Evolutionary conservation across 2,329 filamentous ascomycete species (phyloP).

Genomic region (Colletotrichum abscissum): DNA sequence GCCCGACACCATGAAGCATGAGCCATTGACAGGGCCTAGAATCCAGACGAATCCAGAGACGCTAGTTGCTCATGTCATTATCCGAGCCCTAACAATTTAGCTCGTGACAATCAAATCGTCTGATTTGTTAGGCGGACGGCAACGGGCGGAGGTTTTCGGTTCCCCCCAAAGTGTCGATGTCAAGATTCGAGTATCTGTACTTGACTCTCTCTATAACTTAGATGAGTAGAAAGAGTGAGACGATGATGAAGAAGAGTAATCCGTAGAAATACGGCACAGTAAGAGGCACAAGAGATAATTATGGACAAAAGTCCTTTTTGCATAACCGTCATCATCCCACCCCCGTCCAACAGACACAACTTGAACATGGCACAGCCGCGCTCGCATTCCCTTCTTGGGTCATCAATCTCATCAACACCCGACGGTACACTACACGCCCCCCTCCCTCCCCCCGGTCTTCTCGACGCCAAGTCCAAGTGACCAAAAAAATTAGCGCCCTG

Average conservation of each 20-base stretch:
- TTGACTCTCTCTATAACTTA: too few relatives aligned
- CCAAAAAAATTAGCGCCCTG: constrained; percentile 6
- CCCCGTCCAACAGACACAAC: neutral
- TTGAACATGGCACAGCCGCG: neutral
- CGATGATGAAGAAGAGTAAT: neutral
- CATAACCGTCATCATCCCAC: neutral
- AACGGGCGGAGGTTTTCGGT: neutral
- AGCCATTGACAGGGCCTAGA: constrained; percentile 21
- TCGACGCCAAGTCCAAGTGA: neutral
- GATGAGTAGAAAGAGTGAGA: neutral
- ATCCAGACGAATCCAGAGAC: constrained; percentile 12
- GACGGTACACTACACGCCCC: neutral
- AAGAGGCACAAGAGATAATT: neutral
- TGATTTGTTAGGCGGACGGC: constrained; percentile 18
- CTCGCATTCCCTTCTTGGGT: neutral
- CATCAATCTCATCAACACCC: neutral
- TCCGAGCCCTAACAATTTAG: constrained; percentile 29
- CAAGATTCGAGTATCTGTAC: too few relatives aligned
- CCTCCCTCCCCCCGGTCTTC: neutral
- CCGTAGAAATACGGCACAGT: neutral
- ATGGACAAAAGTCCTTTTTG: neutral
- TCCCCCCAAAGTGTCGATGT: too few relatives aligned
- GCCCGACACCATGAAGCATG: neutral
- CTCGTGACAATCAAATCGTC: constrained; percentile 13
- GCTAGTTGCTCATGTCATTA: constrained; percentile 28